These are phyloP conservation scores for Chrysanthemum seticuspe DNA, from an alignment of 129 eudicot species.

Conservation along the genomic window DNA sequence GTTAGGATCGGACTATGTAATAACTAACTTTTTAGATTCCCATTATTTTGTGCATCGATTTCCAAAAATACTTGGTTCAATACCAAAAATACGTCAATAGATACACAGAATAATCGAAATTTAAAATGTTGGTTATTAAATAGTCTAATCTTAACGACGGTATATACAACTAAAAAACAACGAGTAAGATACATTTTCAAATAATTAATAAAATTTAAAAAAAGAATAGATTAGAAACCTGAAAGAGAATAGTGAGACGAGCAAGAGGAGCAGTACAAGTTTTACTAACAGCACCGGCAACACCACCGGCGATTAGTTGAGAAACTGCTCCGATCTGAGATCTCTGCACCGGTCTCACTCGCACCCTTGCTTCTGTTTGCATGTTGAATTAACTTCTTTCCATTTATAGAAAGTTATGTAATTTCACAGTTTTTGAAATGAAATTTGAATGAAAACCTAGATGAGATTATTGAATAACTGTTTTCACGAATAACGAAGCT, in stretches of 20 bases:
- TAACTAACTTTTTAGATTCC: too few species aligned
- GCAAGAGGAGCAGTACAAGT: slow-evolving; percentile 96
- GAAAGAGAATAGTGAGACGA: slow-evolving; percentile 90
- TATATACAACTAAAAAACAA: too few species aligned
- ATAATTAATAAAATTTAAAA: not conserved
- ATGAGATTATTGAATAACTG: slow-evolving; percentile 7
- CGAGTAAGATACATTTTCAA: too few species aligned
- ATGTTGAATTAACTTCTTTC: slow-evolving; percentile 23
- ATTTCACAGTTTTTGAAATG: not conserved
- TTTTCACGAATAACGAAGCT: slow-evolving; percentile 15
- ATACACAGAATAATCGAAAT: too few species aligned
- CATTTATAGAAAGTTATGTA: slow-evolving; percentile 9
- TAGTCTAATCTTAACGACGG: too few species aligned
- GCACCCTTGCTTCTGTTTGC: slow-evolving; percentile 87
- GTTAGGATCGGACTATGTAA: too few species aligned
- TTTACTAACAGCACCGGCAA: slow-evolving; percentile 95
- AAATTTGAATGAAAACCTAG: slow-evolving; percentile 2
- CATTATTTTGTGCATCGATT: too few species aligned
- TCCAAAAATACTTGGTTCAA: too few species aligned
- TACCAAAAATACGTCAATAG: too few species aligned
- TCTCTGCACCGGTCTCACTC: slow-evolving; percentile 55
- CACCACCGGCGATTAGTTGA: slow-evolving; percentile 88
- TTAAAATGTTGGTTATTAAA: too few species aligned
- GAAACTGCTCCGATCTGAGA: slow-evolving; percentile 68
- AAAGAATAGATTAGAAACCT: slow-evolving; percentile 39